Percentiles rank a stretch among this genome's conserved stretches.
phyloP scores from a whole-genome alignment of 768 basidiomycete species.

The Lepiota brunneoincarnata region DNA sequence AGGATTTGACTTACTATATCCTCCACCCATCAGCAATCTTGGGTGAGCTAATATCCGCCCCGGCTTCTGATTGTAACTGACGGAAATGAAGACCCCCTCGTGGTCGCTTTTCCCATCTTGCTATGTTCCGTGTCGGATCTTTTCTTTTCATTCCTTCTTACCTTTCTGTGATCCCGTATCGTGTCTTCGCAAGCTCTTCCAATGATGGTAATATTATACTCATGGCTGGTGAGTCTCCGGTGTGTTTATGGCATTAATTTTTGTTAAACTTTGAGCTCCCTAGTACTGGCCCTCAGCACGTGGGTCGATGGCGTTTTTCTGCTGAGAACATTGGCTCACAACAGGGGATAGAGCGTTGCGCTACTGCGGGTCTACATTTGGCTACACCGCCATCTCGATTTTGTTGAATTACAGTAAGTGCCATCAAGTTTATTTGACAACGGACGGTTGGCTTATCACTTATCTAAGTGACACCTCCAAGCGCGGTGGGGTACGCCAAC shows the following conservation, averaged over 20 bases:
- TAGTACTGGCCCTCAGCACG: constrained; percentile 81
- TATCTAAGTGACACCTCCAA: constrained; percentile 81
- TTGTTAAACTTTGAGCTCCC: constrained; percentile 11
- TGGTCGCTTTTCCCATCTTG: constrained; percentile 77
- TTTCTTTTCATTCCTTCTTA: constrained; percentile 89
- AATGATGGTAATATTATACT: constrained; percentile 75
- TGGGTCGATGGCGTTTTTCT: constrained; percentile 35
- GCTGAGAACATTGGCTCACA: constrained; percentile 1
- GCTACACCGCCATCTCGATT: constrained; percentile 88
- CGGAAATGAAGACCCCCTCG: constrained; percentile 61
- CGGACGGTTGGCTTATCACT: constrained; percentile 8
- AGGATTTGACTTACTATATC: constrained; percentile 1
- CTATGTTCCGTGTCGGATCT: constrained; percentile 90
- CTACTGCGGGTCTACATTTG: constrained; percentile 86
- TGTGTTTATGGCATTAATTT: not conserved
- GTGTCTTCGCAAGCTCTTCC: constrained; percentile 64
- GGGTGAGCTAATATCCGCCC: constrained; percentile 37
- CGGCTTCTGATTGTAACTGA: constrained; percentile 1
- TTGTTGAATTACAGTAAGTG: constrained; percentile 77
- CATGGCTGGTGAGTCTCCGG: constrained; percentile 63
- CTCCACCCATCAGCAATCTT: constrained; percentile 48
- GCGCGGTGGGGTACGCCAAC: constrained; percentile 87
- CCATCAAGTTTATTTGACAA: not conserved
- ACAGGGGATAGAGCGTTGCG: constrained; percentile 63
- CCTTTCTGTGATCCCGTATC: constrained; percentile 73